phyloP scores from a whole-genome alignment of 1,284 basidiomycete species.

The Phellopilus nigrolimitatus region DNA sequence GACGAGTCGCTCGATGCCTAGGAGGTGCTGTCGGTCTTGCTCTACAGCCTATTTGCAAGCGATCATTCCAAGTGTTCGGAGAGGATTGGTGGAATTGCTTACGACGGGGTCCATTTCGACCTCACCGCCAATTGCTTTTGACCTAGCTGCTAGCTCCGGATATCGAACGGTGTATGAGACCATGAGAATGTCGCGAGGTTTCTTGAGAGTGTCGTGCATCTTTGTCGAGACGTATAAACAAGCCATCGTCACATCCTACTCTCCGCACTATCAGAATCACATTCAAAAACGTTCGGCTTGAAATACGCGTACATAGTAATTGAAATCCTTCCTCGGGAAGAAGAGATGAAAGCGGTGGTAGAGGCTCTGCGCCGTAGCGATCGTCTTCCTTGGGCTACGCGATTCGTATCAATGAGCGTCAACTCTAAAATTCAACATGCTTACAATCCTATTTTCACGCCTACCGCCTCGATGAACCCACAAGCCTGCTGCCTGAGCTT shows the following conservation, averaged over 20 bases:
- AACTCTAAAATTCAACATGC: too few species aligned
- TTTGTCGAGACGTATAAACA: conserved; percentile 92
- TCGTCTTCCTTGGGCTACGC: conserved; percentile 82
- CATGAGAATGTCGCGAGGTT: conserved; percentile 89
- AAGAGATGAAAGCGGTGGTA: conserved; percentile 97
- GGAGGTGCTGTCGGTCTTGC: conserved; percentile 75
- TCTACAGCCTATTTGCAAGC: conserved; percentile 62
- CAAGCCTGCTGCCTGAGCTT: conserved; percentile 80
- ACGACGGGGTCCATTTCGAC: conserved; percentile 79
- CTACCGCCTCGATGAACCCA: conserved; percentile 84
- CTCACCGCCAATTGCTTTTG: conserved; percentile 70
- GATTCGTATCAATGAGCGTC: not conserved
- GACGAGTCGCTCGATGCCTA: conserved; percentile 86
- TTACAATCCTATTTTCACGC: conserved; percentile 87
- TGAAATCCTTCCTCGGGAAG: conserved; percentile 90
- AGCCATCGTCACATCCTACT: conserved; percentile 89
- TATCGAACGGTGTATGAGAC: conserved; percentile 78
- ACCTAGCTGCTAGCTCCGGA: conserved; percentile 76
- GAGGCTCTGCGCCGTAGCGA: conserved; percentile 88
- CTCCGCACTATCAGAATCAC: not conserved
- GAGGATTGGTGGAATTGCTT: not conserved
- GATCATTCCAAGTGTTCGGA: conserved; percentile 8
- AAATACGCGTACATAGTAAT: conserved; percentile 80
- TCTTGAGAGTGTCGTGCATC: conserved; percentile 96
- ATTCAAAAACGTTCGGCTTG: conserved; percentile 28